phyloP scores from a whole-genome alignment of 140 eudicot species.

The Senecio squalidus region DNA sequence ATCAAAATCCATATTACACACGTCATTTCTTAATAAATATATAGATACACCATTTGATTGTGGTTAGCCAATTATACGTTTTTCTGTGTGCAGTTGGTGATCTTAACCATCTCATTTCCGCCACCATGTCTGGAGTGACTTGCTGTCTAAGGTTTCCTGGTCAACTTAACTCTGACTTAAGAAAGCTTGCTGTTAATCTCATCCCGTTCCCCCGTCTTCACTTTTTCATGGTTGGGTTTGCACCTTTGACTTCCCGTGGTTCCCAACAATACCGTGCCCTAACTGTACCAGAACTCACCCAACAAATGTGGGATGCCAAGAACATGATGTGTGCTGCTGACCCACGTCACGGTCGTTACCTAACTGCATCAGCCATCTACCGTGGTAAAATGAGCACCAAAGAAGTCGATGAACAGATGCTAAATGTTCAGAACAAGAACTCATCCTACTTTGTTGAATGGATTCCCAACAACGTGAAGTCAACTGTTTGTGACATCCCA shows the following conservation, averaged over 20 bases:
- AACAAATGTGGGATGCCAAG: constrained; percentile 78
- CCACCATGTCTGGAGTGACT: constrained; percentile 71
- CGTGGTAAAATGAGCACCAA: constrained; percentile 75
- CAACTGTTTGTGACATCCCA: constrained; percentile 67
- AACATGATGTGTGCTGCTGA: constrained; percentile 75
- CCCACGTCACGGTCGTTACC: constrained; percentile 65
- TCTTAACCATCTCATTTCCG: constrained; percentile 56
- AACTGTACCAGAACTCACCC: constrained; percentile 64
- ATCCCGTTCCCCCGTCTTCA: constrained; percentile 75
- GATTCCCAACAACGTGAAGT: constrained; percentile 68
- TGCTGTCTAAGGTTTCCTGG: constrained; percentile 67
- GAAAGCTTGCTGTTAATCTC: constrained; percentile 61
- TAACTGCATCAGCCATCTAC: constrained; percentile 64
- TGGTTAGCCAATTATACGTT: neutral
- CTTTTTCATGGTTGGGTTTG: constrained; percentile 72
- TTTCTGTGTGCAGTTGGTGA: constrained; percentile 51
- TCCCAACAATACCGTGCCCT: constrained; percentile 67
- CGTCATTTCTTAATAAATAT: neutral
- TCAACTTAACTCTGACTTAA: constrained; percentile 56
- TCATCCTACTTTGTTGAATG: constrained; percentile 70
- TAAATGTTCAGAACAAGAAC: constrained; percentile 66
- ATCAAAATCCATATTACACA: neutral
- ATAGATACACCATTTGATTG: neutral
- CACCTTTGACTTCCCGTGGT: constrained; percentile 67
- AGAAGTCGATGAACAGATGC: constrained; percentile 71